phyloP scores from a whole-genome alignment of 768 basidiomycete species.

The Mycena capillaripes region DNA sequence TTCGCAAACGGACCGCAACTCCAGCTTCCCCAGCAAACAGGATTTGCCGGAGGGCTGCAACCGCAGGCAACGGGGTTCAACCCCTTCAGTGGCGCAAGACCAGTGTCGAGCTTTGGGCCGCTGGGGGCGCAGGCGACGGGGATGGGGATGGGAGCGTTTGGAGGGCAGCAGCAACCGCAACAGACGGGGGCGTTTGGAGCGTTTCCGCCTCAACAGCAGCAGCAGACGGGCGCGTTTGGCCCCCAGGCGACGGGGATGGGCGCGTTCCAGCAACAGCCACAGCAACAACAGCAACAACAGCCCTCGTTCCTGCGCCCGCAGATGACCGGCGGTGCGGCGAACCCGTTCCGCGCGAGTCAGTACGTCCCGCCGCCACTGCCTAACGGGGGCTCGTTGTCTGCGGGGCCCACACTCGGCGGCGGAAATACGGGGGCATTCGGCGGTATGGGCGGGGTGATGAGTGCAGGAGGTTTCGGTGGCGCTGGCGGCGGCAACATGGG shows the following conservation, averaged over 20 bases:
- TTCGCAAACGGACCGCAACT: background rate
- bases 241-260: constrained; percentile 53
- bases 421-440: too few relatives aligned
- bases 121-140: constrained; percentile 32
- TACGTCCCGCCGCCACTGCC: too few relatives aligned
- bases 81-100: constrained; percentile 33
- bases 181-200: constrained; percentile 54
- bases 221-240: constrained; percentile 47
- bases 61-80: constrained; percentile 69
- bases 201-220: too few relatives aligned
- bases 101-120: constrained; percentile 30
- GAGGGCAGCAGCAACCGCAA: constrained; percentile 46
- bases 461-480: background rate
- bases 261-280: constrained; percentile 47
- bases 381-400: too few relatives aligned
- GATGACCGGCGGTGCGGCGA: constrained; percentile 63
- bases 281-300: constrained; percentile 31
- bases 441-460: too few relatives aligned
- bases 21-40: constrained; percentile 15
- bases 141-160: constrained; percentile 32
- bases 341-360: constrained; percentile 86
- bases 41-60: constrained; percentile 50
- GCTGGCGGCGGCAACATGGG: background rate
- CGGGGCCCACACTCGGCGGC: too few relatives aligned
- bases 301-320: constrained; percentile 51